Evolutionary conservation across 192 early-diverging fungal species (phyloP), one percentile per base, ranked within the genome.

Genomic region (Entrophospora sp.): DNA sequence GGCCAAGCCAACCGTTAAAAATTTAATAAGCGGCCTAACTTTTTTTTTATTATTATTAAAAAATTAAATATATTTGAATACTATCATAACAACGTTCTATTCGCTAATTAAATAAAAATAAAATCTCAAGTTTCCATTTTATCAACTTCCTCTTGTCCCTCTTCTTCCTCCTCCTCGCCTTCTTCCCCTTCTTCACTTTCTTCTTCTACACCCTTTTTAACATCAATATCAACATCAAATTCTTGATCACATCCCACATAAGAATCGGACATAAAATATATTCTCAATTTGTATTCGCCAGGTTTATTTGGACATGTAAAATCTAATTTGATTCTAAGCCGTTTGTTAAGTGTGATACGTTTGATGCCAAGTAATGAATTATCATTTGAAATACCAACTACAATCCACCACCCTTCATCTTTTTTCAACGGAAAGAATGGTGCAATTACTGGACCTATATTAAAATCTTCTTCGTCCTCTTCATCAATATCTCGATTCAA

Each of bases 161-260:
- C 76, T 0, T 75, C 81, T 25, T 75, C 75, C 20, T 82, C n/a
- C n/a, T n/a, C n/a, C n/a, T n/a, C n/a, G n/a, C n/a, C n/a, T n/a
- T n/a, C n/a, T n/a, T n/a, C n/a, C n/a, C n/a, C 81, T 6, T 77
- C 85, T 14, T 84, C 83, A 12, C 81, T 80, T 20, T 76, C 76
- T 5, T 77, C 77, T 9, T 75, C 74, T 18, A 79, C 80, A 4
- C 76, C 79, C 68, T 83, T 78, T 16, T 74, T 78, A 14, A 88
- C 86, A 27, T 74, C 62, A 35, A 91, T 49, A 30, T 79, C 69
- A 64, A 93, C 55, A 71, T 91, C 87, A 65, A 92, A 86, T 73
- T 99, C 97, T 76, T 97, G 95, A 77, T 98, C 96, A 45, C 90
- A 94, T 8, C 97, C 97, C 70, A 87, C 78, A 70, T 94, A 98